Conservation (phyloP, 176 grass and related monocot species). For the Poa pratensis region DNA sequence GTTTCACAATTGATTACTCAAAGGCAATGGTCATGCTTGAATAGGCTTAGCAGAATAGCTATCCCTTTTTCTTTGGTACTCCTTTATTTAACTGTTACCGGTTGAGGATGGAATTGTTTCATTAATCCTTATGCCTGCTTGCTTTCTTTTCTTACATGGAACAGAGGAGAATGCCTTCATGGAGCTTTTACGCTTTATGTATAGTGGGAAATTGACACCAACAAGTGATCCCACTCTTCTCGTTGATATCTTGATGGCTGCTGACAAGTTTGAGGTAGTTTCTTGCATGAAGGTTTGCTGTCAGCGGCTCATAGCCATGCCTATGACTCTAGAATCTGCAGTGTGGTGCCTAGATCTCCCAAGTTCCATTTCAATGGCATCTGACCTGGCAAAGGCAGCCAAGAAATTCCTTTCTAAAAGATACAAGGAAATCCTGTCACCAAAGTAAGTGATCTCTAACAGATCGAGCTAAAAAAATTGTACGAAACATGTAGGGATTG, state of each 20-base stretch:
- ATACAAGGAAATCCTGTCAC: slow-evolving; percentile 55
- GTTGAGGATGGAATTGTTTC: not conserved
- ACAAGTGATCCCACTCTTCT: not conserved
- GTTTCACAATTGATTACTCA: not conserved
- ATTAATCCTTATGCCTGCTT: not conserved
- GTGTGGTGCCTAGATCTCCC: slow-evolving; percentile 82
- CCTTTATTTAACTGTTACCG: not conserved
- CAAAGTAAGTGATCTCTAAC: slow-evolving; percentile 41
- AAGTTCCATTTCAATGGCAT: slow-evolving; percentile 63
- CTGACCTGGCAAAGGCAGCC: slow-evolving; percentile 24
- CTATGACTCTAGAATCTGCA: slow-evolving; percentile 57
- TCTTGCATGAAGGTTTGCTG: slow-evolving; percentile 3
- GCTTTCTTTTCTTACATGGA: slow-evolving; percentile 40
- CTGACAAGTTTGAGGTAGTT: slow-evolving; percentile 11
- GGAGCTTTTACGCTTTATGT: slow-evolving; percentile 49
- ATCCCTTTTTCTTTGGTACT: not conserved
- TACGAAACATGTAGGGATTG: not conserved
- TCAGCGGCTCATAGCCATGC: not conserved
- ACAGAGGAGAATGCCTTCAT: slow-evolving; percentile 85
- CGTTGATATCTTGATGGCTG: slow-evolving; percentile 3
- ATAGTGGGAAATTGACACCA: slow-evolving; percentile 2
- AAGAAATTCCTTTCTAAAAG: slow-evolving; percentile 61
- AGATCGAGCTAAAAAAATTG: too few species aligned
- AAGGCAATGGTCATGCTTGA: not conserved
- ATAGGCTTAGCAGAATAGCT: not conserved